Base-by-base conservation (phyloP, 164 flowering plant species). In the Liriodendron chinense region DNA sequence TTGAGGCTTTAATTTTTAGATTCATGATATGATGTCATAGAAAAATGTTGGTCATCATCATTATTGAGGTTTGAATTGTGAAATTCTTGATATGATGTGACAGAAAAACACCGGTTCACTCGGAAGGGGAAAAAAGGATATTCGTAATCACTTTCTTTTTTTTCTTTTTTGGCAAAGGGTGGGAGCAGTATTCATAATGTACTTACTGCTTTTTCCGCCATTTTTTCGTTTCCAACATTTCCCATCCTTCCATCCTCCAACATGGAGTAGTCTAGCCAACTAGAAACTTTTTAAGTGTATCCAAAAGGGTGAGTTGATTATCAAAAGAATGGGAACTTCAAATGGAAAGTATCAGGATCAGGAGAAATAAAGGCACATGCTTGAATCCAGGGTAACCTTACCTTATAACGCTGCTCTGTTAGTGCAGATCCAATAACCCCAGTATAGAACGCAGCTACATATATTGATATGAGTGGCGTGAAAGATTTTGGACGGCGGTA, bases 361-460 rank as follows among this genome's bases (percentile, higher is more conserved):
- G 20, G 18, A 22, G 9, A 63, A 23, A 63, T 47, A 9, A 20
- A 73, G 75, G 9, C 5, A 72, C 26, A 47, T 34, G 21, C 49
- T 7, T 18, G 7, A 25, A 21, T 20, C 14, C 20, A 23, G 13
- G 18, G 48, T 9, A 72, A 5, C 21, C 28, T 43, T 76, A 94
- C 98, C 97, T 94, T 94, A 80, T 91, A 85, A 76, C 87, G 95
- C 72, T 96, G 96, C 82, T 94, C 99, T 10, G 89, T 90, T 75
- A 94, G 81, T 22, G 99, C 98, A 67, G 97, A 79, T 21, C 89
- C 94, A 75, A 94, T 69, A 71, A 96, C 96, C 22, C 98, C 98
- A 53, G 97, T 88, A 64, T 94, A 96, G 67, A 96, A 94, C 16
- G 94, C 99, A 50, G 88, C 89, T 21, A 87, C 74, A 77, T 92